Percentiles rank a stretch among this genome's conserved stretches.
phyloP scores from a whole-genome alignment of 2,329 filamentous ascomycete species.

The Basipetospora chlamydospora region DNA sequence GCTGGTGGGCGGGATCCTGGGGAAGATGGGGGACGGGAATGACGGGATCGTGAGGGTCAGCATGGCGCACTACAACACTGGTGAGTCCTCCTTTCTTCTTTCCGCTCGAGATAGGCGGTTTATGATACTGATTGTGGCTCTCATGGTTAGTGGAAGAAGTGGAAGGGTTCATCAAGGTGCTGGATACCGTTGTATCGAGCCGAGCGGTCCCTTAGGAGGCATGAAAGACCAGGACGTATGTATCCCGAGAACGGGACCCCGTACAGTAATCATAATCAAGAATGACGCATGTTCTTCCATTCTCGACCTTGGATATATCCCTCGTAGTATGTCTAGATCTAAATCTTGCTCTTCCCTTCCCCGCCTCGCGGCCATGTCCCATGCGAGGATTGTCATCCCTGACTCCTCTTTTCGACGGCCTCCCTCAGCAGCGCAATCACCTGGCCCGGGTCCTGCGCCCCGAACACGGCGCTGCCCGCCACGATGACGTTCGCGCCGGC shows the following conservation, averaged over 20 bases:
- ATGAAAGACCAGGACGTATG: no score
- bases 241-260: no score
- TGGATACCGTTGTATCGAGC: conserved; percentile 26
- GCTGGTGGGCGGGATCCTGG: conserved; percentile 43
- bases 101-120: no score
- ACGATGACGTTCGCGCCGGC: conserved; percentile 97
- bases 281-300: no score
- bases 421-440: conserved; percentile 73
- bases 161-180: conserved; percentile 30
- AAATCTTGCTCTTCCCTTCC: no score
- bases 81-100: conserved; percentile 23
- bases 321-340: no score
- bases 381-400: no score
- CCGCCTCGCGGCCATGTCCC: no score
- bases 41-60: conserved; percentile 56
- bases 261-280: neutral
- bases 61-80: conserved; percentile 59
- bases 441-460: conserved; percentile 72
- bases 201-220: neutral
- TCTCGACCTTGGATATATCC: no score
- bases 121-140: neutral
- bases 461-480: conserved; percentile 89
- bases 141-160: conserved; percentile 37
- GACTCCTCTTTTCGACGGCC: conserved; percentile 49
- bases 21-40: conserved; percentile 27